Conservation (phyloP, 768 basidiomycete species). For the Termitomyces sp. region DNA sequence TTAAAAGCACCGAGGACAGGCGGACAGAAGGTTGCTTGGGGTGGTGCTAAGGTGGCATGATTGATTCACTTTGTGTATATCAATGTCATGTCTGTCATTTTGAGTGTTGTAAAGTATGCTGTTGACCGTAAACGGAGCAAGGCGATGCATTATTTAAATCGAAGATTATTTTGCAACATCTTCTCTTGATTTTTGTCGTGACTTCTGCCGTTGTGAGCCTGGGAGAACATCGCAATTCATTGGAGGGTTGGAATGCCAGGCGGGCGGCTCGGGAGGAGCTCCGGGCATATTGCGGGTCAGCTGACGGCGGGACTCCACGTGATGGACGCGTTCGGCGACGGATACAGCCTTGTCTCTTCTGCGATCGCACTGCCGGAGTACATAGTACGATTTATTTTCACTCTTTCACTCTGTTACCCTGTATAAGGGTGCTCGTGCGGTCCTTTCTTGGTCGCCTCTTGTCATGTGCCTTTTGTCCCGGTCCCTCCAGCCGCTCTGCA, state of each 20-base stretch:
- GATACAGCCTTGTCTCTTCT: neutral
- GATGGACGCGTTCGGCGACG: slow-evolving; percentile 10
- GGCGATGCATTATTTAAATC: neutral
- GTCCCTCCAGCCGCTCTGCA: slow-evolving; percentile 14
- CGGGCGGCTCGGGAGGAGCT: too few relatives aligned
- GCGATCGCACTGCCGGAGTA: neutral
- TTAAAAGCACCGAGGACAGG: slow-evolving; percentile 30
- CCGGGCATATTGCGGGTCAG: slow-evolving; percentile 4
- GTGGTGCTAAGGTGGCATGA: slow-evolving; percentile 37
- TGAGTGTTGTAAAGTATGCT: neutral
- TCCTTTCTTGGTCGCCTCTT: slow-evolving; percentile 12
- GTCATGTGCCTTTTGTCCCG: slow-evolving; percentile 18
- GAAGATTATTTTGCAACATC: neutral
- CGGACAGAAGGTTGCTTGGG: slow-evolving; percentile 63
- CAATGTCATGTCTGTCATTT: neutral
- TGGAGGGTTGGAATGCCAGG: too few relatives aligned
- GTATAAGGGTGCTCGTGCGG: slow-evolving; percentile 7
- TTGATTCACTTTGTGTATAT: neutral
- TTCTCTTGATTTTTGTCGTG: neutral
- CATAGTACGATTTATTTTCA: slow-evolving; percentile 2
- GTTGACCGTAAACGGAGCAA: neutral
- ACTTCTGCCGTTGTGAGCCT: neutral
- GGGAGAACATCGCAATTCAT: slow-evolving; percentile 3
- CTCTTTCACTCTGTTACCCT: slow-evolving; percentile 6
- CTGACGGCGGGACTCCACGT: slow-evolving; percentile 9